Percentiles rank a stretch among this genome's conserved stretches.
Evolutionary conservation across 163 green algal genomes (phyloP).

Genomic region (Chloromonas sp.): DNA sequence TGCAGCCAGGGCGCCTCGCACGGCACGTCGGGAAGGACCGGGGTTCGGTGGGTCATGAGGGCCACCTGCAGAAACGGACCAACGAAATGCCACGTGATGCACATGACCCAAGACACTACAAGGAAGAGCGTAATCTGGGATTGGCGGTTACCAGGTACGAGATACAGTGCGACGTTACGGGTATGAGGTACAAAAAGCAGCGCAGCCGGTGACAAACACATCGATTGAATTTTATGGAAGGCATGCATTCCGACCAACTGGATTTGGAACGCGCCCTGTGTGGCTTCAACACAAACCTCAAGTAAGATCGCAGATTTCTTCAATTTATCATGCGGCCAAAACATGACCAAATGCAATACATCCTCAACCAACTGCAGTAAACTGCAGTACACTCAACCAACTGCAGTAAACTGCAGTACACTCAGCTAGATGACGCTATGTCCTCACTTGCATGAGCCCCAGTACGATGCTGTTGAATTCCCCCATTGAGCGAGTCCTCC

Average conservation of each 20-base stretch:
- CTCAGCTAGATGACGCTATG: background rate
- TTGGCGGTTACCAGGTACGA: background rate
- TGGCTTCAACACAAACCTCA: background rate
- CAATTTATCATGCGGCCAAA: no score
- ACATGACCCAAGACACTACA: background rate
- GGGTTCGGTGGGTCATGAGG: conserved; percentile 5
- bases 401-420: background rate
- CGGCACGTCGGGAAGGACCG: conserved; percentile 20
- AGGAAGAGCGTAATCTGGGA: background rate
- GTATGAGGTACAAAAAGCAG: background rate
- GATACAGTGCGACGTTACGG: no score
- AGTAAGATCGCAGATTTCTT: background rate
- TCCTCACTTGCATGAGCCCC: conserved; percentile 4
- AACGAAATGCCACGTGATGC: background rate
- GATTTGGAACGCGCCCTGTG: background rate
- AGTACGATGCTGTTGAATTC: conserved; percentile 3
- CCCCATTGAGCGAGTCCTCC: background rate
- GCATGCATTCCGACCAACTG: background rate
- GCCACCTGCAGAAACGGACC: conserved; percentile 4
- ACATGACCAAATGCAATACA: background rate
- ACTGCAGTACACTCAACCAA: background rate
- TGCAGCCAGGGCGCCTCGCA: conserved; percentile 16
- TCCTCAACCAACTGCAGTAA: background rate
- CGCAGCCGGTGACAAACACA: background rate
- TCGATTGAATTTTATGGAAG: background rate